phyloP scores from a whole-genome alignment of 2,329 filamentous ascomycete species.

The Colletotrichum lindemuthianum region DNA sequence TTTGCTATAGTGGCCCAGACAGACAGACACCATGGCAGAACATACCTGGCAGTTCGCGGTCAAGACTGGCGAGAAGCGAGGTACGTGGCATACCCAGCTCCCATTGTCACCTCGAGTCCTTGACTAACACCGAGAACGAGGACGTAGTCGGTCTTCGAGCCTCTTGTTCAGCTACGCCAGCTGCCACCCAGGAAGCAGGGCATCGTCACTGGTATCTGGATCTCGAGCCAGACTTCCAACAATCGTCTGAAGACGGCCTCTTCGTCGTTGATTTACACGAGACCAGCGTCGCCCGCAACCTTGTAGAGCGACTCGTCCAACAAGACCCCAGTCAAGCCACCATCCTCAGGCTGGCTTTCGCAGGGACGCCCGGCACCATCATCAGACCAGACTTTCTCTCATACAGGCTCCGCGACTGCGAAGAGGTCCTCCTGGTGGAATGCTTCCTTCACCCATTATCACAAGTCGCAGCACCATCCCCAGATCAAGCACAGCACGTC shows the following conservation, averaged over 20 bases:
- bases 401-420: not conserved
- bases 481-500: not conserved
- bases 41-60: not conserved
- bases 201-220: not conserved
- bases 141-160: not conserved
- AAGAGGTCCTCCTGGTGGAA: not conserved
- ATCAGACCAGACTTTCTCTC: constrained; percentile 5
- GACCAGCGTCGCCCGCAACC: not conserved
- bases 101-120: not conserved
- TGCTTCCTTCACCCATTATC: not conserved
- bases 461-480: not conserved
- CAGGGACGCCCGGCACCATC: not conserved
- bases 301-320: not conserved
- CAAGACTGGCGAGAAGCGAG: not conserved
- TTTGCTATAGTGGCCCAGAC: not conserved
- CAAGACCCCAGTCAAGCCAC: not conserved
- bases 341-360: not conserved
- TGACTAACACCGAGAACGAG: not conserved
- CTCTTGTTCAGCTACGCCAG: not conserved
- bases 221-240: not conserved
- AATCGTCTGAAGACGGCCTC: rapidly evolving
- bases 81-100: not conserved
- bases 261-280: not conserved
- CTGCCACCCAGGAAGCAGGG: not conserved
- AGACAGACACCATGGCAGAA: not conserved